Conservation (phyloP, 768 basidiomycete genomes). For the Holtermanniella nyarrowii region DNA sequence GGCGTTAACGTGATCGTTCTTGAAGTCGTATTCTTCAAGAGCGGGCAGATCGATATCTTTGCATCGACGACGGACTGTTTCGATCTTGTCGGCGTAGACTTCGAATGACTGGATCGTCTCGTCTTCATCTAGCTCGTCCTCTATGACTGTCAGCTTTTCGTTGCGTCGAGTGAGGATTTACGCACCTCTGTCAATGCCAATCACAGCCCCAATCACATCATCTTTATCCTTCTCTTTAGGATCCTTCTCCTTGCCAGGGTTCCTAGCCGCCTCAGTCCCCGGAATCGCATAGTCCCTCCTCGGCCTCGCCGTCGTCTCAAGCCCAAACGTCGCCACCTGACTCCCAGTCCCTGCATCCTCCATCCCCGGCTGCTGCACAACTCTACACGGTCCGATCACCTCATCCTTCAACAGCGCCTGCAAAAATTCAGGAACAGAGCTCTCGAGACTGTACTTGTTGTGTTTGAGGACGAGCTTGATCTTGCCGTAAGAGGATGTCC, state of each 20-base stretch:
- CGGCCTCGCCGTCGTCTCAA: slow-evolving; percentile 71
- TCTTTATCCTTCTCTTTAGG: slow-evolving; percentile 33
- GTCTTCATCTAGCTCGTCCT: slow-evolving; percentile 88
- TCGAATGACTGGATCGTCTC: slow-evolving; percentile 96
- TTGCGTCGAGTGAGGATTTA: slow-evolving; percentile 1
- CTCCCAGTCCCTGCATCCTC: slow-evolving; percentile 25
- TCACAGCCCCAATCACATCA: slow-evolving; percentile 89
- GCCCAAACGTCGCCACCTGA: slow-evolving; percentile 57
- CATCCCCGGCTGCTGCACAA: slow-evolving; percentile 61
- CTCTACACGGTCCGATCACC: slow-evolving; percentile 45
- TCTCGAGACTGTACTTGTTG: slow-evolving; percentile 95
- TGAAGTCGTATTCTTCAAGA: slow-evolving; percentile 98
- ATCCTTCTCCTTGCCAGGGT: slow-evolving; percentile 42
- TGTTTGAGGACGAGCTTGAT: slow-evolving; percentile 96
- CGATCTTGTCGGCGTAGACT: slow-evolving; percentile 86
- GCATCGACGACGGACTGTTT: slow-evolving; percentile 95
- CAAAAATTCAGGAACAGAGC: slow-evolving; percentile 84
- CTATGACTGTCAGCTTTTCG: slow-evolving; percentile 42
- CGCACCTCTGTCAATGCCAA: slow-evolving; percentile 80
- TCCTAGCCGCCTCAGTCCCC: slow-evolving; percentile 58
- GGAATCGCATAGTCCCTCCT: slow-evolving; percentile 76
- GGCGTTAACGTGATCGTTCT: slow-evolving; percentile 90
- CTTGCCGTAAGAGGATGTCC: slow-evolving; percentile 94
- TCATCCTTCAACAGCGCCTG: slow-evolving; percentile 77
- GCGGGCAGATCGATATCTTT: slow-evolving; percentile 96